Conservation (phyloP, 2,329 filamentous ascomycete species). For the Bipolaris victoriae region DNA sequence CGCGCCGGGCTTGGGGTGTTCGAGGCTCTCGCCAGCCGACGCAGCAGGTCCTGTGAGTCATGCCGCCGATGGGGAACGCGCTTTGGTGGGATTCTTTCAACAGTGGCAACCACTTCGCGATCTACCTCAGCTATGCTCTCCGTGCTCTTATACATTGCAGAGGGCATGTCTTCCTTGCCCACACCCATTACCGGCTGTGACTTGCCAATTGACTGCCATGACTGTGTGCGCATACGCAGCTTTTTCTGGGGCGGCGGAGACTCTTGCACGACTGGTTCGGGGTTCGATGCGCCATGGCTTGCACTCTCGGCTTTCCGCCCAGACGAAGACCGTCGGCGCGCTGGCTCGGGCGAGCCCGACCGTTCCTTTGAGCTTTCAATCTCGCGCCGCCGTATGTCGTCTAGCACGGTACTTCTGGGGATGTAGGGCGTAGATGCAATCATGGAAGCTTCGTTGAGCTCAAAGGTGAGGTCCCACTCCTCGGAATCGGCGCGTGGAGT, state of each 20-base stretch:
- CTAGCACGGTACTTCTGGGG: constrained; percentile 50
- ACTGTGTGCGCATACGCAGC: constrained; percentile 34
- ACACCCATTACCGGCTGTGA: constrained; percentile 35
- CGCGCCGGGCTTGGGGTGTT: constrained; percentile 54
- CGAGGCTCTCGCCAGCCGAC: constrained; percentile 53
- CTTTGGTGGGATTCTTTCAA: constrained; percentile 31
- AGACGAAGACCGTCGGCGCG: constrained; percentile 24
- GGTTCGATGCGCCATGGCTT: constrained; percentile 11
- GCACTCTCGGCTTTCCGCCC: constrained; percentile 12
- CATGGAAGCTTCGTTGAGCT: constrained; percentile 55
- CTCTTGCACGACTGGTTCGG: constrained; percentile 10
- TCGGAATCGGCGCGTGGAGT: constrained; percentile 34
- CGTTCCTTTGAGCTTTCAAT: constrained; percentile 48
- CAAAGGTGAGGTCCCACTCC: constrained; percentile 49
- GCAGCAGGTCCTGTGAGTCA: constrained; percentile 55
- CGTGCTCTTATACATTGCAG: constrained; percentile 43
- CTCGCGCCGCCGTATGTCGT: constrained; percentile 53
- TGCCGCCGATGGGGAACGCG: constrained; percentile 43
- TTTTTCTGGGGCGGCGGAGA: constrained; percentile 17
- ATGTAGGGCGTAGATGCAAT: constrained; percentile 57
- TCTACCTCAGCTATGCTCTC: constrained; percentile 44
- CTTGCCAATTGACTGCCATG: constrained; percentile 40
- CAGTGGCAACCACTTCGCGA: constrained; percentile 32
- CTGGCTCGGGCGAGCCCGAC: constrained; percentile 39
- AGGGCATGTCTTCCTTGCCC: constrained; percentile 40